A percentile compares a stretch with the other conserved stretches of the same genome.
Evolutionary conservation across 2,329 filamentous ascomycete species (phyloP).

Genomic region (Emydomyces testavorans): DNA sequence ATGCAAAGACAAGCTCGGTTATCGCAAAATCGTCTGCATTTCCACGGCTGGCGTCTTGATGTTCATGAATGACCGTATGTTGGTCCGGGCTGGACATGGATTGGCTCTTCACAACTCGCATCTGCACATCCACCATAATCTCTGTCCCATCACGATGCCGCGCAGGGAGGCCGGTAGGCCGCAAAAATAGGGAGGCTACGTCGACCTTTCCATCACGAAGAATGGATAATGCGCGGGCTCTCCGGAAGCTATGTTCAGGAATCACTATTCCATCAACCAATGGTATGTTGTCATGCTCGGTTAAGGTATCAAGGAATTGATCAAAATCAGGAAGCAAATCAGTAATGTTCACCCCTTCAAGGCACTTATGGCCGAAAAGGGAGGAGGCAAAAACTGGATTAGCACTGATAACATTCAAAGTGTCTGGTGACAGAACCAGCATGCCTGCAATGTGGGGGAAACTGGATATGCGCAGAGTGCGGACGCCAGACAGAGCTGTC

Average conservation of each 20-base stretch:
- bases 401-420: slow-evolving; percentile 73
- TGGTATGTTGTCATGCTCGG: slow-evolving; percentile 72
- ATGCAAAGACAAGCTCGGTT: slow-evolving; percentile 76
- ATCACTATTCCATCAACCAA: slow-evolving; percentile 91
- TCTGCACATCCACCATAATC: slow-evolving; percentile 88
- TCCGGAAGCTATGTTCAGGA: slow-evolving; percentile 87
- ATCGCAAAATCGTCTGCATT: slow-evolving; percentile 39
- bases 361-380: slow-evolving; percentile 76
- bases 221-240: slow-evolving; percentile 72
- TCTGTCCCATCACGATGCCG: slow-evolving; percentile 83
- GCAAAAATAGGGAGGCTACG: slow-evolving; percentile 64
- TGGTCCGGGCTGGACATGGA: slow-evolving; percentile 47
- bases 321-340: slow-evolving; percentile 80
- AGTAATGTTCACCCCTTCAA: slow-evolving; percentile 67
- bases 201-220: slow-evolving; percentile 73
- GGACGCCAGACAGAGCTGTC: slow-evolving; percentile 56
- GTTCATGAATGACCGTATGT: slow-evolving; percentile 43
- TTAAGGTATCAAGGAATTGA: slow-evolving; percentile 66
- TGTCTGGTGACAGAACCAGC: slow-evolving; percentile 72
- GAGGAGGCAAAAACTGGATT: slow-evolving; percentile 91
- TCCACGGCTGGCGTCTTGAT: slow-evolving; percentile 39
- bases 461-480: slow-evolving; percentile 73
- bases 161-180: slow-evolving; percentile 72
- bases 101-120: slow-evolving; percentile 89
- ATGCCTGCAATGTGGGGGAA: slow-evolving; percentile 97